Evolutionary conservation across 352 stramenopile species (phyloP).

Genomic region (Phytophthora pluvialis): DNA sequence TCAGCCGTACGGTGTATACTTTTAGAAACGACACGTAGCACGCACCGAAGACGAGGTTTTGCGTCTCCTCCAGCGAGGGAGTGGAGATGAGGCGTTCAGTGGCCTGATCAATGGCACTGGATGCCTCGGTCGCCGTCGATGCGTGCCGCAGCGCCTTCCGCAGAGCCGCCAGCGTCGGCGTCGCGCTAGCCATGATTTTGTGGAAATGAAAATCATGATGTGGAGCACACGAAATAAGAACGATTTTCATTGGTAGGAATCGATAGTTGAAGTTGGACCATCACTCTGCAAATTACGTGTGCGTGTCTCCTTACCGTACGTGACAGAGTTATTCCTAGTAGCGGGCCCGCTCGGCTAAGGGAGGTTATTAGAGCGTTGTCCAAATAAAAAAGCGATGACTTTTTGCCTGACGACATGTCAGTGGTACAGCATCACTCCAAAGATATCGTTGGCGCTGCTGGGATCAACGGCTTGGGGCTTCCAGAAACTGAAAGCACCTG

Average conservation of each 20-base stretch:
- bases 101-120: conserved; percentile 24
- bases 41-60: conserved; percentile 42
- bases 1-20: background rate
- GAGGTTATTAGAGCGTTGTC: no score
- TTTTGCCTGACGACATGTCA: no score
- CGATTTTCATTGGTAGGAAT: background rate
- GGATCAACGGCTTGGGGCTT: no score
- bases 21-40: background rate
- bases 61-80: conserved; percentile 26
- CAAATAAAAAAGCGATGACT: no score
- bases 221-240: background rate
- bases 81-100: conserved; percentile 36
- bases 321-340: no score
- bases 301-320: no score
- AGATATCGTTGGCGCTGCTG: no score
- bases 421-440: no score
- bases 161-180: conserved; percentile 18
- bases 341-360: no score
- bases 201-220: background rate
- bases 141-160: conserved; percentile 36
- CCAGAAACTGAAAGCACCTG: no score
- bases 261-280: no score
- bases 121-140: conserved; percentile 4
- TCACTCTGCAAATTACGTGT: no score
- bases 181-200: conserved; percentile 2